Base-by-base conservation (phyloP, 495 filamentous ascomycete species). In the Penicillium manginii region DNA sequence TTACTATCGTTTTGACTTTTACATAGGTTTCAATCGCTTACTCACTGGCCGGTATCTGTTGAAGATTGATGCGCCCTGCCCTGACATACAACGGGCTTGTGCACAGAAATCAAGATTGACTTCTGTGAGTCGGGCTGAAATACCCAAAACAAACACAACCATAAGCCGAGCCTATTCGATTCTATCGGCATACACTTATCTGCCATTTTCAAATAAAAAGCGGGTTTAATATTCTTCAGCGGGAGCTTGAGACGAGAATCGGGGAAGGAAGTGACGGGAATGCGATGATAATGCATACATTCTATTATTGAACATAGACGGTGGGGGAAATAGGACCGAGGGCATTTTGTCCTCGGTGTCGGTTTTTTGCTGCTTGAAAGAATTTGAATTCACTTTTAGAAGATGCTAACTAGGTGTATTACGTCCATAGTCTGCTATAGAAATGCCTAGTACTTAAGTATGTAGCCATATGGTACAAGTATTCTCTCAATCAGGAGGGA, bases 1-100 rank as follows among this genome's bases (percentile, higher is more conserved):
- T n/a, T n/a, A n/a, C n/a, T n/a, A n/a, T n/a, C n/a, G n/a, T n/a
- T n/a, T n/a, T n/a, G n/a, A n/a, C n/a, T n/a, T n/a, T n/a, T n/a
- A n/a, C n/a, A n/a, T n/a, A n/a, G n/a, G n/a, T n/a, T n/a, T n/a
- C n/a, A n/a, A n/a, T n/a, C n/a, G n/a, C n/a, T n/a, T n/a, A n/a
- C n/a, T n/a, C n/a, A n/a, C 60, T 98, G 21, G 92, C 94, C 19
- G 88, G 88, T 19, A 57, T 88, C 22, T 78, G 76, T 62, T 88
- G 79, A 61, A 43, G 2, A n/a, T 47, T 47, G 18, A 14, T 26
- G 8, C 15, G 9, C 40, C 14, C 40, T 29, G 35, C 35, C 35
- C 15, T 43, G 7, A 19, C 2, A n/a, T 43, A 43, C 10, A 18
- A 43, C 2, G 19, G 7, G 17, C n/a, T 18, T 17, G 5, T 8